Conservation (phyloP, 306 rosid species). For the Pyrus pyrifolia region DNA sequence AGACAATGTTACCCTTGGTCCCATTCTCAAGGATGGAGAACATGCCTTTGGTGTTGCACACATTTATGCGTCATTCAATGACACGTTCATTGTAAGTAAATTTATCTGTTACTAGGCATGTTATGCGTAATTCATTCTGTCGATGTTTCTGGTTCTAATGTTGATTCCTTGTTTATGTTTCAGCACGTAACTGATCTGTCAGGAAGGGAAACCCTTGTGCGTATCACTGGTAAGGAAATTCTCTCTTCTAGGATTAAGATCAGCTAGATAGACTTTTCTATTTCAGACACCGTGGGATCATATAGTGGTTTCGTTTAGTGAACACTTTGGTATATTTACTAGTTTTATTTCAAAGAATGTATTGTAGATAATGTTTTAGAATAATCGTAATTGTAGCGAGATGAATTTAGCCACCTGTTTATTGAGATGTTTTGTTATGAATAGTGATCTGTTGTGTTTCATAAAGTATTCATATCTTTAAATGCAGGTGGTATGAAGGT, state of each 20-base stretch:
- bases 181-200: slow-evolving; percentile 86
- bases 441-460: background rate
- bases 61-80: slow-evolving; percentile 76
- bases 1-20: slow-evolving; percentile 80
- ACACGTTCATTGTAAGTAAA: slow-evolving; percentile 69
- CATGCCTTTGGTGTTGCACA: slow-evolving; percentile 81
- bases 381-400: background rate
- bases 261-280: background rate
- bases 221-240: slow-evolving; percentile 54
- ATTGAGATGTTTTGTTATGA: background rate
- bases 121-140: background rate
- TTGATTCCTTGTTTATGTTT: slow-evolving; percentile 2
- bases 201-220: slow-evolving; percentile 78
- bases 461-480: background rate
- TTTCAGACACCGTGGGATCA: background rate
- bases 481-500: slow-evolving; percentile 84
- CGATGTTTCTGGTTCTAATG: background rate
- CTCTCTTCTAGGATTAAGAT: background rate
- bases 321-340: background rate
- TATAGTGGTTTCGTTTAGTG: background rate
- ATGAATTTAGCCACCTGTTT: background rate
- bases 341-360: background rate
- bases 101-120: too few relatives aligned
- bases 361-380: background rate
- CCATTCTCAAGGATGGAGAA: slow-evolving; percentile 80